A percentile compares a stretch with the other conserved stretches of the same genome.
These are phyloP conservation scores for Phaseolus coccineus DNA, from an alignment of 331 rosid genomes.

Conservation along the genomic window DNA sequence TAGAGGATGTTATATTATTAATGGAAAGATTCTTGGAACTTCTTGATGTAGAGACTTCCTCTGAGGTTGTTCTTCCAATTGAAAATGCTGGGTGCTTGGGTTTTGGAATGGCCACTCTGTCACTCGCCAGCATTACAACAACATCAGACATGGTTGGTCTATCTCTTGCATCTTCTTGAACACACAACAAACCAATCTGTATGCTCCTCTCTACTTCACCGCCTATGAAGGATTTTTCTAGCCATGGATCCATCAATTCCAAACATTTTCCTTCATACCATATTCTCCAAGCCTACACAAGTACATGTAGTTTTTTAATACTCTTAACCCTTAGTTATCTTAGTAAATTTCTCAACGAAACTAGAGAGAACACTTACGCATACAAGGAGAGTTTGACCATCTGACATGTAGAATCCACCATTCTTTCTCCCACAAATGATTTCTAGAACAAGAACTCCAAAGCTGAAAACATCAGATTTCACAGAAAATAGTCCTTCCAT, in stretches of 20 bases:
- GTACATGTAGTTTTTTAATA: background rate
- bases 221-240: background rate
- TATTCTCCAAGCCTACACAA: constrained; percentile 3
- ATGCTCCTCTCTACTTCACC: constrained; percentile 45
- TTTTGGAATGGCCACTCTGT: constrained; percentile 34
- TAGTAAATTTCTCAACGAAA: background rate
- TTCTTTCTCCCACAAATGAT: background rate
- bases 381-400: background rate
- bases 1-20: constrained; percentile 42
- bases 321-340: background rate
- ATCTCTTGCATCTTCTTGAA: too few species aligned
- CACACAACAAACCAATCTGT: constrained; percentile 59
- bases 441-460: background rate
- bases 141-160: constrained; percentile 53
- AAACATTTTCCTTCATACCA: background rate
- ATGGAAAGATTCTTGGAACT: constrained; percentile 40
- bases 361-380: background rate
- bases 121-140: constrained; percentile 50
- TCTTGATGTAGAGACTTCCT: constrained; percentile 38
- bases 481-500: background rate
- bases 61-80: constrained; percentile 42
- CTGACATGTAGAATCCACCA: background rate
- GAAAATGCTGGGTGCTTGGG: constrained; percentile 55
- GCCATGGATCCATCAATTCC: background rate
- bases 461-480: background rate